phyloP scores from a whole-genome alignment of 805 yeast genomes.

The Debaryomyces prosopidis region DNA sequence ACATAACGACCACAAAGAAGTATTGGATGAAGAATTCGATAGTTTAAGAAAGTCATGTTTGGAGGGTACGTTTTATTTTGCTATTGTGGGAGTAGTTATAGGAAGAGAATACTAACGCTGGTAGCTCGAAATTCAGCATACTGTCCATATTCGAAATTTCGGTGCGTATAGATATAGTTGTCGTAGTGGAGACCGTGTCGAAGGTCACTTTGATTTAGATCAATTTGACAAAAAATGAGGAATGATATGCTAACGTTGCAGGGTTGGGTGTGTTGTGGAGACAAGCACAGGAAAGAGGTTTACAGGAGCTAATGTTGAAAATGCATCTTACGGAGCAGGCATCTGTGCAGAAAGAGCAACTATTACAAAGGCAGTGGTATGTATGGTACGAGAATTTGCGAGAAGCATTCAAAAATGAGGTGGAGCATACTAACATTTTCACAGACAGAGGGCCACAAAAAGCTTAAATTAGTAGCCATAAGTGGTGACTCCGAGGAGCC shows the following conservation, averaged over 20 bases:
- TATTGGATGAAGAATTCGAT: slow-evolving; percentile 19
- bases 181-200: neutral
- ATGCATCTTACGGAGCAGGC: slow-evolving; percentile 78
- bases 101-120: neutral
- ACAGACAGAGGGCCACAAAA: slow-evolving; percentile 38
- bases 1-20: slow-evolving; percentile 14
- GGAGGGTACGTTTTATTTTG: slow-evolving; percentile 18
- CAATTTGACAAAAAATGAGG: neutral
- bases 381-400: slow-evolving; percentile 13
- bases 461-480: slow-evolving; percentile 64
- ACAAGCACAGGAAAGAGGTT: slow-evolving; percentile 49
- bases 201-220: neutral
- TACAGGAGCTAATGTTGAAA: slow-evolving; percentile 87
- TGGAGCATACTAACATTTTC: slow-evolving; percentile 13
- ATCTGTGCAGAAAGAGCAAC: slow-evolving; percentile 44
- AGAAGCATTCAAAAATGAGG: neutral
- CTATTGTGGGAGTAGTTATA: neutral
- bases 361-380: slow-evolving; percentile 31
- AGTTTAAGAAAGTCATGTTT: slow-evolving; percentile 16
- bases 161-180: slow-evolving; percentile 25
- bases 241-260: slow-evolving; percentile 10
- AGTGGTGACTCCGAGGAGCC: slow-evolving; percentile 58
- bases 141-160: slow-evolving; percentile 72
- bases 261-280: slow-evolving; percentile 81
- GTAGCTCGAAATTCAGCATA: slow-evolving; percentile 55